Evolutionary conservation across 768 basidiomycete species (phyloP), one percentile per base, ranked within the genome.

Genomic region (Naganishia onofrii): DNA sequence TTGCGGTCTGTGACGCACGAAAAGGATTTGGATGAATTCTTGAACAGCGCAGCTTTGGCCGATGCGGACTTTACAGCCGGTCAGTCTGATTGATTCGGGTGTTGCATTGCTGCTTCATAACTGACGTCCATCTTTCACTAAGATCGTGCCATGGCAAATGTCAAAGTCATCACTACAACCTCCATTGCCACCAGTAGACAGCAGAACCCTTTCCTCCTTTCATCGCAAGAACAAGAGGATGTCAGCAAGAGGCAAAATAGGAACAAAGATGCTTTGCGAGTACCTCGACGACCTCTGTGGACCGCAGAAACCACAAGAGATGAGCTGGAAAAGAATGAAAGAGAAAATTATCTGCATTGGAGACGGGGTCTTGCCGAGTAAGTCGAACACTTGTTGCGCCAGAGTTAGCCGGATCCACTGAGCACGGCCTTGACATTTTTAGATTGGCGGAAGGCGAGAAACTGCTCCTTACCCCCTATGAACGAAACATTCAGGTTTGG

Each of bases 401-500:
- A 19, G n/a, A 12, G 7, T 29, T 42, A 42, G 9, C 42, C 42
- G 34, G 17, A 54, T 42, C 68, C 3, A n/a, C 53, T 65, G 6
- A 42, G 8, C 23, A 38, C 36, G 42, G 1, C 28, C 6, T 51
- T 54, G 28, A 1, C 56, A 56, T 55, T 21, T 48, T 54, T 69
- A 96, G 93, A 69, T 83, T 97, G 15, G 92, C 95, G 78, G 93
- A 96, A 76, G 84, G 86, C 71, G 90, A 95, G 68, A 86, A 87
- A 48, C 86, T 98, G 32, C 86, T 99, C 19, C 82, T 99, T 6
- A 99, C 96, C 0, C 96, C 96, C 0, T 99, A 98, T 76, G 96
- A 99, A 79, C 90, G 96, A 63, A 99, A 99, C 77, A 83, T 99
- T 34, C 94, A 98, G 84, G 93, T 99, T 26, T 98, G 96, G 96